phyloP scores from a whole-genome alignment of 106 monocot species.

The Dendrobium catenatum region DNA sequence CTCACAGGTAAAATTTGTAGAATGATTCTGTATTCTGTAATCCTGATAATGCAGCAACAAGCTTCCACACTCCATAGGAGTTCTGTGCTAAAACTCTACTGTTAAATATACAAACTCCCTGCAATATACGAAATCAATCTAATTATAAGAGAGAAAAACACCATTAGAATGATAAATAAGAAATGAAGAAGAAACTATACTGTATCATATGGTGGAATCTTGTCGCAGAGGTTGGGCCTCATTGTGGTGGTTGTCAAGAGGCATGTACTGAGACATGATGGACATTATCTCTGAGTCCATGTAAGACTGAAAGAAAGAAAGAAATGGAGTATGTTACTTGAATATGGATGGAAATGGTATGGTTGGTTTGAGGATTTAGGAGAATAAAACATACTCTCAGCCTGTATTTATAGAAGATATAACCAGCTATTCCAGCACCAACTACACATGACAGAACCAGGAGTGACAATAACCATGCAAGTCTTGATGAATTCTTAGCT shows the following conservation, averaged over 20 bases:
- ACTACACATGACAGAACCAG: slow-evolving; percentile 51
- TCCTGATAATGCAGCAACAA: not conserved
- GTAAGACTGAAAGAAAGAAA: slow-evolving; percentile 39
- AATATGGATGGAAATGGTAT: not conserved
- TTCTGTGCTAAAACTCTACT: not conserved
- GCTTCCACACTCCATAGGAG: not conserved
- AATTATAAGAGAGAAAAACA: not conserved
- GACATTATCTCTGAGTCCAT: slow-evolving; percentile 74
- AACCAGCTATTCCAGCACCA: slow-evolving; percentile 56
- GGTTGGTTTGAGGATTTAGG: not conserved
- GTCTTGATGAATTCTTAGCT: slow-evolving; percentile 48
- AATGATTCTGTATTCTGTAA: not conserved
- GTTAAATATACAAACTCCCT: slow-evolving; percentile 1
- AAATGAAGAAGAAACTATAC: not conserved
- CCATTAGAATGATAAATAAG: not conserved
- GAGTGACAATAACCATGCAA: slow-evolving; percentile 49
- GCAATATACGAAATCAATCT: not conserved
- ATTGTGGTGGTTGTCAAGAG: slow-evolving; percentile 45
- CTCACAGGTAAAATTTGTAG: not conserved
- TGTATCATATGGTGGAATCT: slow-evolving; percentile 17
- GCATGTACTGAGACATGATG: slow-evolving; percentile 82
- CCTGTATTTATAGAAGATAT: slow-evolving; percentile 94
- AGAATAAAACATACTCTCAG: slow-evolving; percentile 56
- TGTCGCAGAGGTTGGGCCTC: slow-evolving; percentile 37
- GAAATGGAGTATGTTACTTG: not conserved